Evolutionary conservation across 202 grass and related monocot species (phyloP), one percentile per base, ranked within the genome.

Genomic region (Elaeis oleifera): DNA sequence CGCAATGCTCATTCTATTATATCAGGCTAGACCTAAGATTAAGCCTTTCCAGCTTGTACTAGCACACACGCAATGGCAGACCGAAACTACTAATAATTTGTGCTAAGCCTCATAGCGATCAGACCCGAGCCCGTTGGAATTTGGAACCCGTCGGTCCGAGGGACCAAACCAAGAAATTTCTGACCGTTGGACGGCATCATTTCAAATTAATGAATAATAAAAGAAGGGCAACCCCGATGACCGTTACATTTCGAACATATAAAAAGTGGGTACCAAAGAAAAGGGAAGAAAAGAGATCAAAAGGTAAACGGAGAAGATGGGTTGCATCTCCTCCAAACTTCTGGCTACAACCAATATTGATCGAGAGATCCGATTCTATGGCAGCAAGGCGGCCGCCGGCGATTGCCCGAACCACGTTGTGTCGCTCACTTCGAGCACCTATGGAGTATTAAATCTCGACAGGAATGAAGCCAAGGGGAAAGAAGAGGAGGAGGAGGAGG

Each of bases 271-370:
- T 39, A 23, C 6, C 19, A 60, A 67, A 69, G 26, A 36, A 20
- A 61, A 58, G 58, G 52, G 49, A 16, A 51, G 20, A 15, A 18
- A 27, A 60, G 22, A 61, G 61, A 58, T 11, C 21, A 27, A 23
- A 53, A 19, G 49, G 16, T 61, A 53, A 1, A 80, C 32, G 23
- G 26, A 22, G 15, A 31, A 52, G 48, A 78, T 95, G 85, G 89
- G 89, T 50, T 95, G 85, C 81, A 89, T 92, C 68, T 92, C 94
- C 62, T 97, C 94, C n/a, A 97, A 86, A 77, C 74, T 89, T 50
- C 69, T 89, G 18, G 75, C 77, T 44, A 76, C 84, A 21, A 26
- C 58, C 53, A 68, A 80, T 53, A 61, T 62, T 31, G 76, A 48
- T 59, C 63, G 50, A 19, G 78, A 80, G 13, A 55, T 63, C 36